Evolutionary conservation across 2,329 filamentous ascomycete species (phyloP).

Genomic region (Penicillium crustosum): DNA sequence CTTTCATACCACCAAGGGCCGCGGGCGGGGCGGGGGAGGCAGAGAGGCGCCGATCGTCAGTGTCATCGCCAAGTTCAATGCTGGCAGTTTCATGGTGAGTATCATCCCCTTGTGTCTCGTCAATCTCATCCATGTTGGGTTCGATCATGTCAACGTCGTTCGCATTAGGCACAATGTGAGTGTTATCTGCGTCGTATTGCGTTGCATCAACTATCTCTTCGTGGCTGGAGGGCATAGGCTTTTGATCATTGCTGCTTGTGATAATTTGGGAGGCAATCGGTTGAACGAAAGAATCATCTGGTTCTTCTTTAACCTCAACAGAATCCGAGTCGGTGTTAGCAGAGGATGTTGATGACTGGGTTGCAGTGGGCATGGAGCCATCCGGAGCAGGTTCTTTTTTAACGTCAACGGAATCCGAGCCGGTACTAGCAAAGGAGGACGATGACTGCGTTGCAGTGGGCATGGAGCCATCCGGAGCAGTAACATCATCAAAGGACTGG

Average conservation of each 20-base stretch:
- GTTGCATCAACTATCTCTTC: constrained; percentile 2
- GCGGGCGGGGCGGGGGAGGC: background rate
- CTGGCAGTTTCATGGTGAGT: constrained; percentile 37
- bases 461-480: constrained; percentile 1
- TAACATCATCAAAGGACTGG: constrained; percentile 19
- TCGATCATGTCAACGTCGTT: background rate
- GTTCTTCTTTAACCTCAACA: background rate
- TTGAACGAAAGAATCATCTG: background rate
- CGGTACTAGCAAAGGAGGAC: background rate
- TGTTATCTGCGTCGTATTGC: background rate
- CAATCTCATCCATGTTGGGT: constrained; percentile 5
- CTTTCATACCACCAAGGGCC: constrained; percentile 2
- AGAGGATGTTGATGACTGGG: background rate
- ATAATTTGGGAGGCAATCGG: background rate
- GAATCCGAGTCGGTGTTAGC: background rate
- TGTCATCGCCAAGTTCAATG: constrained; percentile 38
- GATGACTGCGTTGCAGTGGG: background rate
- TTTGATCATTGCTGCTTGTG: background rate
- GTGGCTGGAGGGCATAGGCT: background rate
- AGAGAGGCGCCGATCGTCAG: constrained; percentile 7
- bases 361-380: background rate
- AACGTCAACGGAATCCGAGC: background rate
- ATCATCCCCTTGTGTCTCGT: constrained; percentile 16
- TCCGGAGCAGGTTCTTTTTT: background rate
- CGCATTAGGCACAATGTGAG: background rate